Percentiles rank a stretch among this genome's conserved stretches.
Evolutionary conservation across 2,329 filamentous ascomycete genomes (phyloP).

Genomic region (Sporothrix inflata): DNA sequence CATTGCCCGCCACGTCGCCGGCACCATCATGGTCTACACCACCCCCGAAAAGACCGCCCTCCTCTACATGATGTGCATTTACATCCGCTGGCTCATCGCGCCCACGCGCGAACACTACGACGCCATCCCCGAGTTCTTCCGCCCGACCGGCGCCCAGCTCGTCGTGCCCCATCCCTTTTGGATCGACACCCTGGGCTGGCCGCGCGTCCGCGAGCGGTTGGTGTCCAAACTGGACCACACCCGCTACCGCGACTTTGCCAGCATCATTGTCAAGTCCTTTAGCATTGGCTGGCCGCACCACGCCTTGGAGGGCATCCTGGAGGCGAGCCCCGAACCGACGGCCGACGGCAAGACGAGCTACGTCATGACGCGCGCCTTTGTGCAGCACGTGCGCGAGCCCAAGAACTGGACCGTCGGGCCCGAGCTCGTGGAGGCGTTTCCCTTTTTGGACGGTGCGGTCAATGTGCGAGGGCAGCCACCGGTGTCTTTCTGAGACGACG

Average conservation of each 20-base stretch:
- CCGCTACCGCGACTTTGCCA: constrained; percentile 18
- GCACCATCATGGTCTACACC: constrained; percentile 16
- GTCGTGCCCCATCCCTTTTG: constrained; percentile 30
- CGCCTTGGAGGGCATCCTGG: constrained; percentile 22
- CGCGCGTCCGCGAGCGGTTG: constrained; percentile 27
- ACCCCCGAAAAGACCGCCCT: constrained; percentile 28
- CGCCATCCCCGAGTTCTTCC: constrained; percentile 28
- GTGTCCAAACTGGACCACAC: constrained; percentile 29
- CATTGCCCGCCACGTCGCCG: constrained; percentile 23
- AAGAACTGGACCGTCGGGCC: constrained; percentile 30
- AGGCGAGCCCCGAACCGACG: constrained; percentile 15
- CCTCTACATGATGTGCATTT: constrained; percentile 28
- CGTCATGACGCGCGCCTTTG: constrained; percentile 26
- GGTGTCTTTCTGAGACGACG: background rate
- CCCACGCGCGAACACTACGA: constrained; percentile 30
- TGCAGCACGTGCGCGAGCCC: constrained; percentile 28
- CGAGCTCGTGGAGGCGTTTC: constrained; percentile 29
- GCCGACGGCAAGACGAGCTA: constrained; percentile 11
- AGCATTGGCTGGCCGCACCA: constrained; percentile 28
- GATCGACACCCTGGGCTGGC: constrained; percentile 30
- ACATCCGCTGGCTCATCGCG: constrained; percentile 28
- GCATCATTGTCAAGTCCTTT: constrained; percentile 17
- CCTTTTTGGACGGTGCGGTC: constrained; percentile 27
- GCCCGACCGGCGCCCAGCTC: constrained; percentile 27
- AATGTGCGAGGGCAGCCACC: constrained; percentile 24